Evolutionary conservation across 2,329 filamentous ascomycete genomes (phyloP), one percentile per base, ranked within the genome.

Genomic region (Didymella arachidicola): DNA sequence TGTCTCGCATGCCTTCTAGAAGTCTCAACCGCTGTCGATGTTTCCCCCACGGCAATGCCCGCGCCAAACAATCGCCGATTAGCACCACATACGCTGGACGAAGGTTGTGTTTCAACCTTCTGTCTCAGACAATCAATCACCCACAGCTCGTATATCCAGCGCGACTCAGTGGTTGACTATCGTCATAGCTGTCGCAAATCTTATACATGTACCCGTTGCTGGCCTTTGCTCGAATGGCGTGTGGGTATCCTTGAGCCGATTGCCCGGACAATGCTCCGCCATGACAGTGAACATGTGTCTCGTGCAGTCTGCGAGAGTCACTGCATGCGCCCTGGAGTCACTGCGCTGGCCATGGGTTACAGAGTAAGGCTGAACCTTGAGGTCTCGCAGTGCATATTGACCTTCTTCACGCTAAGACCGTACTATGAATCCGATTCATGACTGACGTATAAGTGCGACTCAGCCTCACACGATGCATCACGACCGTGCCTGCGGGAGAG

Each of bases 1-100:
- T 49, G 55, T 58, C 49, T 58, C 55, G 53, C 30, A n/a, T 14
- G 34, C 18, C 39, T 50, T 44, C 55, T 14, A 53, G 22, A 59
- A 49, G 50, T 53, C 50, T 45, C 56, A 59, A 50, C 45, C 30
- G 50, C 45, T 48, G 42, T 52, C 48, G 27, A 43, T 48, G 43
- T 34, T 36, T 29, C 55, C 53, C 18, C 50, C n/a, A 10, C 32
- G 39, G 32, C 50, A 39, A 34, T 53, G 44, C 19, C 25, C 30
- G 48, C 56, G 32, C 50, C 45, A 53, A 48, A 53, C 39, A 39
- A 43, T 53, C 49, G 22, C 44, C 38, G 43, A 53, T 49, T 49
- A 38, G 25, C 43, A 44, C n/a, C n/a, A 41, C 16, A 18, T 36
- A 39, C 36, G n/a, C n/a, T n/a, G 32, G 38, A 19, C 51, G 44